Conservation (phyloP, 345 rosid genomes). For the Lepidium aucheri region DNA sequence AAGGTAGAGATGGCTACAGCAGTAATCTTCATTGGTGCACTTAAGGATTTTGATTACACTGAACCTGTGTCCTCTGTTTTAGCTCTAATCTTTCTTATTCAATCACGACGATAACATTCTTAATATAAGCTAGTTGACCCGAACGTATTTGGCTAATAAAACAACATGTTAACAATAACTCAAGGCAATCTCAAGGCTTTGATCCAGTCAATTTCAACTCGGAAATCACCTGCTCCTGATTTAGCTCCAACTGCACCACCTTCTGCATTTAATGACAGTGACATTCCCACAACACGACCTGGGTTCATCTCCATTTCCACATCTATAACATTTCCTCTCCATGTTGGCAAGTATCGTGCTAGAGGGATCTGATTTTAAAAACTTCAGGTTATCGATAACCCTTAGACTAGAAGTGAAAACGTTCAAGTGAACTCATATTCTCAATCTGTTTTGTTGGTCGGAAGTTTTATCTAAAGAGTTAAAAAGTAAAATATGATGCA, state of each 20-base stretch:
- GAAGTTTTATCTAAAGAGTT: not conserved
- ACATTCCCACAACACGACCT: constrained; percentile 77
- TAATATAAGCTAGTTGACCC: not conserved
- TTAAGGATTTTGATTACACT: no score
- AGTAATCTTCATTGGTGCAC: no score
- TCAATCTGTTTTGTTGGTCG: not conserved
- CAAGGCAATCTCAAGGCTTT: constrained; percentile 52
- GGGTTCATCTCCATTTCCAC: constrained; percentile 81
- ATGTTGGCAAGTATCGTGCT: constrained; percentile 71
- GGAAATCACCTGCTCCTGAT: constrained; percentile 83
- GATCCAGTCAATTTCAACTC: constrained; percentile 80
- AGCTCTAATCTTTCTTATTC: no score
- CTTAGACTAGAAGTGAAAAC: not conserved
- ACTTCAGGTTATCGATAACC: not conserved
- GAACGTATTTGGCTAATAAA: no score
- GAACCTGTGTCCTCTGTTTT: no score
- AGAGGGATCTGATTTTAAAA: constrained; percentile 63
- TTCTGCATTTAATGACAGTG: constrained; percentile 80
- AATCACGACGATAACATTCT: not conserved
- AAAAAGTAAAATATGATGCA: not conserved
- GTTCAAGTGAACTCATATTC: not conserved
- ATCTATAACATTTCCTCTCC: constrained; percentile 92
- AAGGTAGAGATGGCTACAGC: no score
- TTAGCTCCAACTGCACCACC: constrained; percentile 69
- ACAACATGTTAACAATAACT: no score